Conservation (phyloP, 2,329 filamentous ascomycete genomes). For the Aureobasidium leucospermi region DNA sequence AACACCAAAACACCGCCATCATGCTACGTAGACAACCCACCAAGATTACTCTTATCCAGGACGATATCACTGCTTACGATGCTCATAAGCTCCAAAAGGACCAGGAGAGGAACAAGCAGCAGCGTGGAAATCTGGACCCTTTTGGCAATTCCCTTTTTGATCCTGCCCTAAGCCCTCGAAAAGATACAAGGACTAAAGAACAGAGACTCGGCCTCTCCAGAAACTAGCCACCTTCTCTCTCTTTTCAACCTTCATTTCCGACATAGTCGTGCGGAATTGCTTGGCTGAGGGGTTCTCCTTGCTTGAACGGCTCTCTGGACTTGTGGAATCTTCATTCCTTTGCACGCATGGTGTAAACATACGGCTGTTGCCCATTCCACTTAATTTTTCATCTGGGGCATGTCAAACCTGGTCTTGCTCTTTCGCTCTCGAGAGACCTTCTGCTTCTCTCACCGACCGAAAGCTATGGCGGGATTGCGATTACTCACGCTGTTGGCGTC, state of each 20-base stretch:
- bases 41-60: slow-evolving; percentile 28
- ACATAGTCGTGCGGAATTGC: background rate
- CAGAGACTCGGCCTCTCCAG: slow-evolving; percentile 24
- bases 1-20: background rate
- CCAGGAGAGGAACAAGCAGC: slow-evolving; percentile 17
- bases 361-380: background rate
- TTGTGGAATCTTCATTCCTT: slow-evolving; percentile 12
- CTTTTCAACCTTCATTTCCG: background rate
- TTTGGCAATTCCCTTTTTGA: slow-evolving; percentile 14
- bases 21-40: slow-evolving; percentile 32
- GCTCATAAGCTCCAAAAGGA: slow-evolving; percentile 26
- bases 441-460: background rate
- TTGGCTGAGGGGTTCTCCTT: background rate
- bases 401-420: background rate
- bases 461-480: background rate
- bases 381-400: background rate
- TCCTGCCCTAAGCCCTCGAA: slow-evolving; percentile 18
- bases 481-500: background rate
- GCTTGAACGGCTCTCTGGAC: background rate
- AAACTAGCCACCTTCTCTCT: slow-evolving; percentile 13
- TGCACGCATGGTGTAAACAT: background rate
- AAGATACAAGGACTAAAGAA: slow-evolving; percentile 23
- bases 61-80: slow-evolving; percentile 28
- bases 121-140: slow-evolving; percentile 10
- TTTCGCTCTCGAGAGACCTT: background rate